A percentile compares a stretch with the other conserved stretches of the same genome.
Evolutionary conservation across 176 grass and related monocot genomes (phyloP).

Genomic region (Thalia dealbata): DNA sequence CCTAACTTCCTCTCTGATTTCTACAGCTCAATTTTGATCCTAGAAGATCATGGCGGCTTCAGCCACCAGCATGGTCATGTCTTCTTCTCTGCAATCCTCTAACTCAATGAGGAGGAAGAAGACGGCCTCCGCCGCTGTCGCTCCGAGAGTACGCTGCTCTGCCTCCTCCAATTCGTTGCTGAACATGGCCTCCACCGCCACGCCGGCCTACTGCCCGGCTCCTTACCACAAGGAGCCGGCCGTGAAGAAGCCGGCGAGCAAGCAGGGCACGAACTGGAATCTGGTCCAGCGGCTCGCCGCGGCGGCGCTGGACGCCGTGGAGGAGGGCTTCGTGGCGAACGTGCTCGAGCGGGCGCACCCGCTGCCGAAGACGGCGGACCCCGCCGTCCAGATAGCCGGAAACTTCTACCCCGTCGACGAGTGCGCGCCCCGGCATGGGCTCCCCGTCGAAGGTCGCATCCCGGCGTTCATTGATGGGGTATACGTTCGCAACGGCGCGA

Average conservation of each 20-base stretch:
- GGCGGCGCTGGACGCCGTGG: slow-evolving; percentile 39
- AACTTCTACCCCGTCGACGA: slow-evolving; percentile 70
- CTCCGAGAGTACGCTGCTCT: neutral
- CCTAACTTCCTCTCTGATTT: neutral
- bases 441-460: slow-evolving; percentile 42
- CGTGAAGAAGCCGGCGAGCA: neutral
- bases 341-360: slow-evolving; percentile 43
- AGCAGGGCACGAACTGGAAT: slow-evolving; percentile 16
- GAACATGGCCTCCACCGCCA: neutral
- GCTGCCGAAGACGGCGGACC: slow-evolving; percentile 46
- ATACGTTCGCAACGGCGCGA: slow-evolving; percentile 79
- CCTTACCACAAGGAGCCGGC: neutral
- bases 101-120: neutral
- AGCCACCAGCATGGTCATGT: neutral
- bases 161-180: neutral
- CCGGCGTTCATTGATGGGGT: slow-evolving; percentile 60
- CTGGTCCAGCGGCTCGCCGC: slow-evolving; percentile 47
- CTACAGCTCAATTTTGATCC: neutral
- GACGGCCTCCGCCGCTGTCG: neutral
- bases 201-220: neutral
- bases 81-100: neutral
- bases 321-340: slow-evolving; percentile 33
- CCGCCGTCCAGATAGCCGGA: slow-evolving; percentile 57
- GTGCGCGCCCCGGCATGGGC: slow-evolving; percentile 22
- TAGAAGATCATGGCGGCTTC: neutral